Percentiles rank a stretch among this genome's conserved stretches.
Conservation (phyloP, 148 eudicot genomes). For the Dianthus caryophyllus region DNA sequence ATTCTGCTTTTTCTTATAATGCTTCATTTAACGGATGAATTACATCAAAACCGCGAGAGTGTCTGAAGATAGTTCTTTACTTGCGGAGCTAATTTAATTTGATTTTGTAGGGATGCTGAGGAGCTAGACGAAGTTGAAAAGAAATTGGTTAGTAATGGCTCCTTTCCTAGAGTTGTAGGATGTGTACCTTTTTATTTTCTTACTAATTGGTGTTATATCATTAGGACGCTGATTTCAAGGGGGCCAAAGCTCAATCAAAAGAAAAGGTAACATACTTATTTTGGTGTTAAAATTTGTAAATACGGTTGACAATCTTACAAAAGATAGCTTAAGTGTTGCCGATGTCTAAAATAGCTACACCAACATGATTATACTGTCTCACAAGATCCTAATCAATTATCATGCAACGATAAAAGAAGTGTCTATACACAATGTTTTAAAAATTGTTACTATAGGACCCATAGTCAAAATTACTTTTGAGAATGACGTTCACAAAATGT, state of each 20-base stretch:
- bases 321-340: too few species aligned
- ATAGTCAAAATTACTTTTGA: too few species aligned
- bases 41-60: not conserved
- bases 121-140: slow-evolving; percentile 94
- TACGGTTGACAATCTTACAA: too few species aligned
- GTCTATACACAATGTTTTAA: too few species aligned
- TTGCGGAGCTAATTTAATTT: slow-evolving; percentile 8
- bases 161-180: slow-evolving; percentile 10
- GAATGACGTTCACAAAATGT: too few species aligned
- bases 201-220: slow-evolving; percentile 13
- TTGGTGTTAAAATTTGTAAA: not conserved
- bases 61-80: not conserved
- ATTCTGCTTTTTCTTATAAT: not conserved
- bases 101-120: slow-evolving; percentile 54
- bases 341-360: too few species aligned
- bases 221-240: slow-evolving; percentile 79
- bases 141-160: slow-evolving; percentile 55
- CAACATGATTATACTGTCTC: too few species aligned
- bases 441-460: too few species aligned
- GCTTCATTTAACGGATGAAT: too few species aligned
- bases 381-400: too few species aligned
- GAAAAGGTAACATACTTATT: slow-evolving; percentile 42
- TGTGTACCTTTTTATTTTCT: slow-evolving; percentile 9
- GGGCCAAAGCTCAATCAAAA: slow-evolving; percentile 39
- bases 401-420: too few species aligned